Percentiles rank a stretch among this genome's conserved stretches.
Conservation (phyloP, 2,329 filamentous ascomycete species). For the Epichloe baconii region DNA sequence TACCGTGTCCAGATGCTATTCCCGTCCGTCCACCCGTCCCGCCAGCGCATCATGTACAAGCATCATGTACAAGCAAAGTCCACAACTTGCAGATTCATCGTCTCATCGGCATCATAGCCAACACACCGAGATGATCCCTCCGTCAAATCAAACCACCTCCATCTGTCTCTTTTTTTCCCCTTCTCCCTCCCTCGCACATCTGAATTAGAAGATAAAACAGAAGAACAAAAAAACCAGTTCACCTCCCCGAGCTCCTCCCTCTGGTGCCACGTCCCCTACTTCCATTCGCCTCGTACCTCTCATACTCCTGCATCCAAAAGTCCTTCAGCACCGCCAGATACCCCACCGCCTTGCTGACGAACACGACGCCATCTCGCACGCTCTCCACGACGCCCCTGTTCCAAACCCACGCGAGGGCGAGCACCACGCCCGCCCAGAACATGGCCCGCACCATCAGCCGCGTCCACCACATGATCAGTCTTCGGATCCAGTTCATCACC, state of each 20-base stretch:
- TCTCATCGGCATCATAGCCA: too few species aligned
- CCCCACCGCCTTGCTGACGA: conserved; percentile 29
- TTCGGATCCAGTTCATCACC: conserved; percentile 56
- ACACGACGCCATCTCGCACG: conserved; percentile 39
- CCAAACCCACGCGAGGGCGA: conserved; percentile 42
- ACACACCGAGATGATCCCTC: not conserved
- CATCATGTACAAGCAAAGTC: too few species aligned
- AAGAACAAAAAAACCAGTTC: conserved; percentile 4
- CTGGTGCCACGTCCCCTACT: not conserved
- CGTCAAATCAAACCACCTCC: too few species aligned
- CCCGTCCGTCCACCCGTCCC: too few species aligned
- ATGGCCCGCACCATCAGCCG: conserved; percentile 47
- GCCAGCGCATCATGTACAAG: too few species aligned
- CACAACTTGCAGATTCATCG: too few species aligned
- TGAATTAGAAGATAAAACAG: not conserved
- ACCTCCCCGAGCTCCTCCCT: not conserved
- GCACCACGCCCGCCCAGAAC: conserved; percentile 49
- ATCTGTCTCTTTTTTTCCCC: too few species aligned
- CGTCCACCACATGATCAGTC: conserved; percentile 66
- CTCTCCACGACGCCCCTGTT: conserved; percentile 55
- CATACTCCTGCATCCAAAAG: conserved; percentile 45
- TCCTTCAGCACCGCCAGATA: conserved; percentile 36
- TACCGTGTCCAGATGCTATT: too few species aligned
- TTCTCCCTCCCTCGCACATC: too few species aligned
- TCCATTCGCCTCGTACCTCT: conserved; percentile 17